Percentiles rank a stretch among this genome's conserved stretches.
These are phyloP conservation scores for Entophlyctis helioformis DNA, from an alignment of 192 early-diverging fungal genomes.

Conservation along the genomic window DNA sequence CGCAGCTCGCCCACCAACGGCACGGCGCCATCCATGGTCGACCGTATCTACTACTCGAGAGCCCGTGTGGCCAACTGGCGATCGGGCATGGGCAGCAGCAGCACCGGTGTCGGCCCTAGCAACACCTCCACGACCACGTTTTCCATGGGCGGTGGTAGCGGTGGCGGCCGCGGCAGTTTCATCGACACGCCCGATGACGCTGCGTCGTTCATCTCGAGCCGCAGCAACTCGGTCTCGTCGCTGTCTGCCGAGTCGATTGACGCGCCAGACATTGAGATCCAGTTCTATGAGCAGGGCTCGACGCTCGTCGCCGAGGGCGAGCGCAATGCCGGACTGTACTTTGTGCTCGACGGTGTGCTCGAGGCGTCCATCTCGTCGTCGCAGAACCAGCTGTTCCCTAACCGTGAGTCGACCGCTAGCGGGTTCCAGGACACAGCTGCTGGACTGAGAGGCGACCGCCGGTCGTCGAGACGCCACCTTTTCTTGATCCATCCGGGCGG, in stretches of 20 bases:
- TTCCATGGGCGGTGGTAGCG: slow-evolving; percentile 2
- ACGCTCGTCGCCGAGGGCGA: slow-evolving; percentile 74
- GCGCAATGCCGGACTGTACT: slow-evolving; percentile 71
- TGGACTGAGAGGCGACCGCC: not conserved
- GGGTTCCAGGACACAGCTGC: too few species aligned
- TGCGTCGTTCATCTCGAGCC: slow-evolving; percentile 2
- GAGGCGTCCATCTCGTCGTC: slow-evolving; percentile 63
- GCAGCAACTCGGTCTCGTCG: slow-evolving; percentile 7
- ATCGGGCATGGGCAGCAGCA: too few species aligned
- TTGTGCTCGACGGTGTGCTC: slow-evolving; percentile 84
- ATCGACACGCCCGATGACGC: slow-evolving; percentile 7
- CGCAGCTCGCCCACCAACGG: too few species aligned
- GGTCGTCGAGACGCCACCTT: slow-evolving; percentile 22
- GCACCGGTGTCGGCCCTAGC: not conserved
- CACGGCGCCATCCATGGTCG: too few species aligned
- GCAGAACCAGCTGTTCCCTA: too few species aligned
- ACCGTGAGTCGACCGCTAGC: too few species aligned
- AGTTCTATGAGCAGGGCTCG: slow-evolving; percentile 59
- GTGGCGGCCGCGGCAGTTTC: slow-evolving; percentile 9
- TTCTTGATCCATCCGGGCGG: slow-evolving; percentile 78
- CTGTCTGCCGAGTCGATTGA: too few species aligned
- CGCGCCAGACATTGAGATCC: slow-evolving; percentile 16
- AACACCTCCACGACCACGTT: slow-evolving; percentile 2
- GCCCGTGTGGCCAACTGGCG: too few species aligned
- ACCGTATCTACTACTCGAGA: too few species aligned